Percentiles rank a stretch among this genome's conserved stretches.
These are phyloP conservation scores for Fusarium globosum DNA, from an alignment of 2,329 filamentous ascomycete genomes.

Conservation along the genomic window DNA sequence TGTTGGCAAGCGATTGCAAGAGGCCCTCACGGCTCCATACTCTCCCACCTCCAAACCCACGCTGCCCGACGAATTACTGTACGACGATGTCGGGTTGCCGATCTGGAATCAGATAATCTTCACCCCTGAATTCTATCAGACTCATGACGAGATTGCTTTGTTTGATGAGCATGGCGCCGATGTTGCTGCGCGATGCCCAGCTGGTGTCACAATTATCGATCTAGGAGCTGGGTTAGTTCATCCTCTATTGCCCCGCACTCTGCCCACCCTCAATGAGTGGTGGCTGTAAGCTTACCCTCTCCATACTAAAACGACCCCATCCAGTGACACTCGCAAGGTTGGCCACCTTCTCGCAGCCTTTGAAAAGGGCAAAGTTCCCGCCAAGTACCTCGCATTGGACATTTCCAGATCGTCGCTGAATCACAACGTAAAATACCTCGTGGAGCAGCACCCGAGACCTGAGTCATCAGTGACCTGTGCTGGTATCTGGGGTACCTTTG, in stretches of 20 bases:
- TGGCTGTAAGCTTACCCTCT: slow-evolving; percentile 32
- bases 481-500: slow-evolving; percentile 56
- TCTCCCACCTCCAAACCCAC: slow-evolving; percentile 42
- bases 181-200: slow-evolving; percentile 46
- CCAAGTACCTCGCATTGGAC: slow-evolving; percentile 55
- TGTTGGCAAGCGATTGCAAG: slow-evolving; percentile 44
- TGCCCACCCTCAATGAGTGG: slow-evolving; percentile 16
- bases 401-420: slow-evolving; percentile 53
- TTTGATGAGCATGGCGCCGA: slow-evolving; percentile 51
- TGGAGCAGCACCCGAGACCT: slow-evolving; percentile 43
- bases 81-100: slow-evolving; percentile 52
- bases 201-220: slow-evolving; percentile 52
- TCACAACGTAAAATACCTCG: slow-evolving; percentile 50
- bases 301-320: slow-evolving; percentile 22
- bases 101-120: slow-evolving; percentile 58
- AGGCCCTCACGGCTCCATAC: slow-evolving; percentile 42
- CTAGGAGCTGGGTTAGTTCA: slow-evolving; percentile 56
- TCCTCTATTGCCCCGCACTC: slow-evolving; percentile 25
- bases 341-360: slow-evolving; percentile 52
- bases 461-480: slow-evolving; percentile 48
- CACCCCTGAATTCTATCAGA: slow-evolving; percentile 55
- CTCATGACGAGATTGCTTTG: slow-evolving; percentile 53
- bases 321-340: slow-evolving; percentile 56
- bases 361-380: slow-evolving; percentile 44
- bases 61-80: slow-evolving; percentile 55